Evolutionary conservation across 2,329 filamentous ascomycete genomes (phyloP).

Genomic region (Fonsecaea pedrosoi): DNA sequence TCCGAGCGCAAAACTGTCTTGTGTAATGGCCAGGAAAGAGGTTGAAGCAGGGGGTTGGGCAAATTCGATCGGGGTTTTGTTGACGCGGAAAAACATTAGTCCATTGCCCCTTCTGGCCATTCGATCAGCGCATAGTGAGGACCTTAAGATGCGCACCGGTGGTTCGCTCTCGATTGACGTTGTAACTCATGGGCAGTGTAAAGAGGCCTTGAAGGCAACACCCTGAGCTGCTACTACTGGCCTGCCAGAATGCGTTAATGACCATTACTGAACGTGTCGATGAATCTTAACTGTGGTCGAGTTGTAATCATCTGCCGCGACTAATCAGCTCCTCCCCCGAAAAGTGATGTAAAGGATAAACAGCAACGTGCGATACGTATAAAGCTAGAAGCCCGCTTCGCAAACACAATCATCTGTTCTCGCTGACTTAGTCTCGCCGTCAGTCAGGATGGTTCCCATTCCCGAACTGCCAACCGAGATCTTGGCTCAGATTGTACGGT

Average conservation of each 20-base stretch:
- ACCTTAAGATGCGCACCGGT: slow-evolving; percentile 10
- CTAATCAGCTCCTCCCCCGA: background rate
- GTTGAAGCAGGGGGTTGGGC: too few species aligned
- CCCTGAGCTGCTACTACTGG: background rate
- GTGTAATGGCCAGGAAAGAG: too few species aligned
- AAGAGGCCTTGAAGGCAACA: background rate
- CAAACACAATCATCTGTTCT: background rate
- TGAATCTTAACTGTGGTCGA: background rate
- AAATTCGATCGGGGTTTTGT: background rate
- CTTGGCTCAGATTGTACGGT: slow-evolving; percentile 21
- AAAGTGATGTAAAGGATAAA: background rate
- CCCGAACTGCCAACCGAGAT: slow-evolving; percentile 25
- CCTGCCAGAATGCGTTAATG: background rate
- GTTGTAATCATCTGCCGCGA: slow-evolving; percentile 15
- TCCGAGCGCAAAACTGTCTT: too few species aligned
- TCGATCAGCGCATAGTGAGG: background rate
- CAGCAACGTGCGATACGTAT: background rate
- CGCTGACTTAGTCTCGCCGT: background rate
- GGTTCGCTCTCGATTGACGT: background rate
- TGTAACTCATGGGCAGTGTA: background rate
- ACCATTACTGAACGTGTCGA: slow-evolving; percentile 9
- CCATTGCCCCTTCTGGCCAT: background rate
- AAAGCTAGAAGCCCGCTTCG: background rate
- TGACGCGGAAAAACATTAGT: background rate
- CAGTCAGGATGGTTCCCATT: slow-evolving; percentile 12